Evolutionary conservation across 2,329 filamentous ascomycete species (phyloP).

Genomic region (Balansia obtecta): DNA sequence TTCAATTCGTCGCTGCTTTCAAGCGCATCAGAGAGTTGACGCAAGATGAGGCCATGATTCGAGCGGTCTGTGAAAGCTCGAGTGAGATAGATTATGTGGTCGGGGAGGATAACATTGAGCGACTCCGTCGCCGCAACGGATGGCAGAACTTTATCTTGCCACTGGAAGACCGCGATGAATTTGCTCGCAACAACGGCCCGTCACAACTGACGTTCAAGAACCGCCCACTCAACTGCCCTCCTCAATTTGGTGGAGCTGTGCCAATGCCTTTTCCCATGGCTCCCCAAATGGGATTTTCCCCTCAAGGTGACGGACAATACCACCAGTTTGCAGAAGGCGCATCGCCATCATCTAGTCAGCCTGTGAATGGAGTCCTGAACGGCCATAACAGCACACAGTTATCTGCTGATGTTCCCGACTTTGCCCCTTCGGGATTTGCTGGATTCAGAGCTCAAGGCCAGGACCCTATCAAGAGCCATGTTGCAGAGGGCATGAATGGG

Average conservation of each 20-base stretch:
- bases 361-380: constrained; percentile 18
- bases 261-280: constrained; percentile 18
- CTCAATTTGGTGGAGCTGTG: constrained; percentile 21
- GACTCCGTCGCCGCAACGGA: constrained; percentile 59
- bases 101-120: constrained; percentile 66
- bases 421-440: constrained; percentile 20
- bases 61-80: constrained; percentile 62
- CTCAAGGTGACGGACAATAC: constrained; percentile 16
- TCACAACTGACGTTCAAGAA: constrained; percentile 26
- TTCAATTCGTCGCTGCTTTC: constrained; percentile 74
- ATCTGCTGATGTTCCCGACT: constrained; percentile 27
- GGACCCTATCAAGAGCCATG: neutral
- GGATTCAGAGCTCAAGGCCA: neutral
- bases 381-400: constrained; percentile 19
- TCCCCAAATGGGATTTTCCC: constrained; percentile 17
- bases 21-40: constrained; percentile 46
- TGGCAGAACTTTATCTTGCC: constrained; percentile 75
- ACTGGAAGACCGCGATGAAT: constrained; percentile 56
- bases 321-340: constrained; percentile 20
- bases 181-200: constrained; percentile 62
- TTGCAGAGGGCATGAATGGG: constrained; percentile 7
- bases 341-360: constrained; percentile 23
- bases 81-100: constrained; percentile 60
- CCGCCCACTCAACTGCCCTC: constrained; percentile 15
- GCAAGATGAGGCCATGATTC: constrained; percentile 58